phyloP scores from a whole-genome alignment of 2,329 filamentous ascomycete genomes.

The Albifimbria verrucaria region DNA sequence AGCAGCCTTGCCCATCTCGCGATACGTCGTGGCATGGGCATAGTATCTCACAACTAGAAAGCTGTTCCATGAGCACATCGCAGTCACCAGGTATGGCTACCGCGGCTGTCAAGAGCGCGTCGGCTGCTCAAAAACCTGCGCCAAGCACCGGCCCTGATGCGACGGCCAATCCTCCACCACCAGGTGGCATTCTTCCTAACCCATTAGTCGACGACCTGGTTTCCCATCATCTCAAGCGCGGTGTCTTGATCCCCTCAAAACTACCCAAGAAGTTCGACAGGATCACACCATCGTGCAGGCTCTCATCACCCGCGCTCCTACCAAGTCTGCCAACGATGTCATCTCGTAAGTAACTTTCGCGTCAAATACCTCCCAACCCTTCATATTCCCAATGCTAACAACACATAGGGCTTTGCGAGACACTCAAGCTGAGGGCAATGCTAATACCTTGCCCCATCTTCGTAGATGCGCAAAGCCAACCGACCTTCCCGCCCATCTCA shows the following conservation, averaged over 20 bases:
- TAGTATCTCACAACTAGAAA: no score
- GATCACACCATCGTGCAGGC: conserved; percentile 58
- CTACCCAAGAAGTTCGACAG: conserved; percentile 59
- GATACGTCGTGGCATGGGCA: no score
- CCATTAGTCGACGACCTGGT: conserved; percentile 34
- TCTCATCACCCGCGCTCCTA: conserved; percentile 69
- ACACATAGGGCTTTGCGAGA: conserved; percentile 49
- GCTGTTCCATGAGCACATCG: no score
- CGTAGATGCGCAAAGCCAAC: conserved; percentile 71
- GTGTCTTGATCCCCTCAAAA: conserved; percentile 62
- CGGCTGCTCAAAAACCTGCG: not conserved
- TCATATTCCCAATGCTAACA: conserved; percentile 12
- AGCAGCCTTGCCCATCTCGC: no score
- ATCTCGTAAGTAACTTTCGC: conserved; percentile 56
- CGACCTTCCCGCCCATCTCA: conserved; percentile 65
- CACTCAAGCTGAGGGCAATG: conserved; percentile 56
- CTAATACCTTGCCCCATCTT: conserved; percentile 67
- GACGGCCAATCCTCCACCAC: conserved; percentile 2
- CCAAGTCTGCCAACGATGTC: conserved; percentile 67
- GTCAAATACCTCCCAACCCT: not conserved
- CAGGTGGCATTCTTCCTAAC: conserved; percentile 26
- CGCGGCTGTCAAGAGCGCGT: not conserved
- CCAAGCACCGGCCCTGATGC: conserved; percentile 8
- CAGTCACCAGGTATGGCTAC: not conserved
- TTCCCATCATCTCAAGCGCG: conserved; percentile 33